A percentile compares a stretch with the other conserved stretches of the same genome.
These are phyloP conservation scores for Phytopythium aichiense DNA, from an alignment of 352 stramenopile genomes.

Conservation along the genomic window DNA sequence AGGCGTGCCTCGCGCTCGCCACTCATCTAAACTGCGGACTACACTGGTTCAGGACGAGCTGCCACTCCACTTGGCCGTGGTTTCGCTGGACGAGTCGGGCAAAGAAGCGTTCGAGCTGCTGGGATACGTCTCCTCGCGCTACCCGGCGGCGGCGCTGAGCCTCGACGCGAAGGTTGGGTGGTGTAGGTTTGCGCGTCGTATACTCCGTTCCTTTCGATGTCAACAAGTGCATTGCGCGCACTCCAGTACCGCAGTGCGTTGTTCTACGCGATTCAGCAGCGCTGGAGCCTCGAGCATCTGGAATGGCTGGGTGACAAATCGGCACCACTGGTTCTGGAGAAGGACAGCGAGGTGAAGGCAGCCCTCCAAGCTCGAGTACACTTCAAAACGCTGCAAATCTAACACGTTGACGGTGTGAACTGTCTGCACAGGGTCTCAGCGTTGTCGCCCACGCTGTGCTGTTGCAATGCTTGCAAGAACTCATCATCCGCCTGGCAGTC, in stretches of 20 bases:
- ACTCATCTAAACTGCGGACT: neutral
- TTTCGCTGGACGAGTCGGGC: slow-evolving; percentile 14
- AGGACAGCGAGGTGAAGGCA: slow-evolving; percentile 31
- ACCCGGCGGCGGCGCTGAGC: slow-evolving; percentile 14
- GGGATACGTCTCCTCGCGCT: slow-evolving; percentile 18
- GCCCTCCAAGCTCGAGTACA: no score
- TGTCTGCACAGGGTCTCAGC: slow-evolving; percentile 21
- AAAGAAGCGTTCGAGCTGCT: slow-evolving; percentile 29
- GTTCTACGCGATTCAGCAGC: slow-evolving; percentile 42
- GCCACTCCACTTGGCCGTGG: slow-evolving; percentile 36
- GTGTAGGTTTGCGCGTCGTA: neutral
- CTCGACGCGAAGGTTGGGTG: slow-evolving; percentile 24
- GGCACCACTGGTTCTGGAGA: slow-evolving; percentile 26
- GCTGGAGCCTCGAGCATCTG: slow-evolving; percentile 38
- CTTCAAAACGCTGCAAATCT: neutral
- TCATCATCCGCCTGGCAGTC: slow-evolving; percentile 57
- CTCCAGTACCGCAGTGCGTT: slow-evolving; percentile 19
- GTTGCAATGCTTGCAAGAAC: slow-evolving; percentile 36
- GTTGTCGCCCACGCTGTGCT: slow-evolving; percentile 38
- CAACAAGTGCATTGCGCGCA: no score
- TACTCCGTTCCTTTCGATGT: neutral
- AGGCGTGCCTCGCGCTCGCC: neutral
- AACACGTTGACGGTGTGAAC: no score
- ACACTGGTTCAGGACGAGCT: slow-evolving; percentile 25
- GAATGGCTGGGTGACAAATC: slow-evolving; percentile 52